These are phyloP conservation scores for Aphanomyces stellatus DNA, from an alignment of 352 stramenopile genomes.

Conservation along the genomic window DNA sequence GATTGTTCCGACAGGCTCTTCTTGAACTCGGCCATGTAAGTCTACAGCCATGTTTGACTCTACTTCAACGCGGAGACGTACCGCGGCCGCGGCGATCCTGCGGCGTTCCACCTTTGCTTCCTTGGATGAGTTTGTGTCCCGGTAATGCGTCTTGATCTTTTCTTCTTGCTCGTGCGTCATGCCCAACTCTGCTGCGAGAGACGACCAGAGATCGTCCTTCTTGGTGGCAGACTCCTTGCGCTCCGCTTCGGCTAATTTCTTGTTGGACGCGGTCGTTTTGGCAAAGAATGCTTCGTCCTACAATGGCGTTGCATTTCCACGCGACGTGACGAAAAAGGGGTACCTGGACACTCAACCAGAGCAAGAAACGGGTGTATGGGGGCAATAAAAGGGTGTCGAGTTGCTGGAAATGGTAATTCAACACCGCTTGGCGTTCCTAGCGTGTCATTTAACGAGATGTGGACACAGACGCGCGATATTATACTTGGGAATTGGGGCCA, in stretches of 20 bases:
- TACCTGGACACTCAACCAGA: conserved; percentile 76
- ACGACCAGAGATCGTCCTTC: conserved; percentile 77
- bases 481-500: conserved; percentile 67
- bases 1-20: conserved; percentile 70
- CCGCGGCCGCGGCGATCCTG: conserved; percentile 65
- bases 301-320: background rate
- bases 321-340: background rate
- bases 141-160: conserved; percentile 77
- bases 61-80: conserved; percentile 24
- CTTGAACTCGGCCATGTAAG: conserved; percentile 82
- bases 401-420: conserved; percentile 85
- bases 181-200: conserved; percentile 54
- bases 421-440: conserved; percentile 70
- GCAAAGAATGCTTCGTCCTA: conserved; percentile 62
- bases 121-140: conserved; percentile 47
- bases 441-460: background rate
- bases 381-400: conserved; percentile 73
- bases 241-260: conserved; percentile 29
- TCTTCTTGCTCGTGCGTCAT: conserved; percentile 84
- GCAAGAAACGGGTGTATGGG: conserved; percentile 78
- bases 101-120: conserved; percentile 67
- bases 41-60: conserved; percentile 26
- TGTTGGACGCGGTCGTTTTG: conserved; percentile 31
- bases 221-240: conserved; percentile 28
- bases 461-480: background rate